Base-by-base conservation (phyloP, 352 stramenopile species). In the Globisporangium camurandrum region DNA sequence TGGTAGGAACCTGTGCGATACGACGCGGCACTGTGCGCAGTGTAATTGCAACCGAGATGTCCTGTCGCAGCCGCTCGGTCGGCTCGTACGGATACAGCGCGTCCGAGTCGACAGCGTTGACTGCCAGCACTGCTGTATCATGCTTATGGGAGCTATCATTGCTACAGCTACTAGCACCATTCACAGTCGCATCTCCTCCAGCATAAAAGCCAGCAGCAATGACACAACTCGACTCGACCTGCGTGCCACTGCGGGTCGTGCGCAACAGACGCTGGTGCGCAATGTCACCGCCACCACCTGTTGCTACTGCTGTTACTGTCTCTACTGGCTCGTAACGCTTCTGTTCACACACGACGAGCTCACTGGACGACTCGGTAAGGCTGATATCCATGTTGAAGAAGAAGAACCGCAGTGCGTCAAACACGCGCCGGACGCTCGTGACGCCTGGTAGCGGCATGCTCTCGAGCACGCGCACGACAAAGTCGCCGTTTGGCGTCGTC, bases 301-400 rank as follows among this genome's bases (percentile, higher is more conserved):
- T n/a, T n/a, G n/a, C n/a, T n/a, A n/a, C n/a, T n/a, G n/a, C n/a
- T n/a, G n/a, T n/a, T n/a, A n/a, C n/a, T n/a, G n/a, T n/a, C n/a
- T n/a, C n/a, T n/a, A n/a, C n/a, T n/a, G n/a, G n/a, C n/a, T n/a
- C n/a, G n/a, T n/a, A n/a, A n/a, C n/a, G n/a, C 67, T 52, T 81
- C 69, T 86, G 70, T 38, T 88, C 73, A 17, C 69, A 66, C 28
- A 79, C 65, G 6, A 67, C 82, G 27, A 84, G 46, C 24, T 69
- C 53, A 22, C 69, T 67, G 0, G 78, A 37, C 12, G 43, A 52
- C 19, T 84, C 72, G 0, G 72, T 74, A 14, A 80, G 59, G 8
- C 50, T 66, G 48, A 84, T 79, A 27, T 82, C 69, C 43, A 78
- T 54, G 44, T 71, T 73, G 31, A 51, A 57, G 9, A 67, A 62